phyloP scores from a whole-genome alignment of 495 filamentous ascomycete species.

The Friedmanniomyces endolithicus region DNA sequence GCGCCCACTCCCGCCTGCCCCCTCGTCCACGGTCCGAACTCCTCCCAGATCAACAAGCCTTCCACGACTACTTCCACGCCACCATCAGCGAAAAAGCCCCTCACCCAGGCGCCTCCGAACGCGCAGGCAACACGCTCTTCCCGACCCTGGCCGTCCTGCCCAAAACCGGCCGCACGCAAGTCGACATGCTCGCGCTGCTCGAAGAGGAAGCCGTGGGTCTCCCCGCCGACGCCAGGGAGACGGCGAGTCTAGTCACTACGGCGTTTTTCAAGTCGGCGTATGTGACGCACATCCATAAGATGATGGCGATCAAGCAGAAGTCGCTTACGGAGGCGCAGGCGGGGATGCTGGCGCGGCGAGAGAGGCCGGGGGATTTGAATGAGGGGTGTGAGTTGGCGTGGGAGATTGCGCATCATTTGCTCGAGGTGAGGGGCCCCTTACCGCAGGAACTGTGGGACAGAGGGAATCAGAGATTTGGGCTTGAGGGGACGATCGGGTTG shows the following conservation, averaged over 20 bases:
- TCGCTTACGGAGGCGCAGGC: background rate
- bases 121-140: constrained; percentile 1
- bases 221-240: background rate
- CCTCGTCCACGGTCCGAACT: background rate
- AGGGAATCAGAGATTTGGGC: background rate
- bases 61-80: constrained; percentile 4
- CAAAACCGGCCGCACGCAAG: background rate
- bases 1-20: background rate
- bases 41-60: background rate
- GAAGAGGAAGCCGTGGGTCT: background rate
- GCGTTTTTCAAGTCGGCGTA: background rate
- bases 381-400: constrained; percentile 7
- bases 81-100: background rate
- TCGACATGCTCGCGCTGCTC: constrained; percentile 1
- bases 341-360: background rate
- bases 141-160: background rate
- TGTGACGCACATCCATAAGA: background rate
- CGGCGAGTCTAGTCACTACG: background rate
- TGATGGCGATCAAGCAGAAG: background rate
- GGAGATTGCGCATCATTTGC: constrained; percentile 6
- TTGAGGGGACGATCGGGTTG: constrained; percentile 3
- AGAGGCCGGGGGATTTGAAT: constrained; percentile 11
- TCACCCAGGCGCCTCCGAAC: constrained; percentile 2
- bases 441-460: constrained; percentile 6
- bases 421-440: constrained; percentile 3